A percentile compares a stretch with the other conserved stretches of the same genome.
These are phyloP conservation scores for Diaporthe vexans DNA, from an alignment of 2,329 filamentous ascomycete genomes.

Conservation along the genomic window DNA sequence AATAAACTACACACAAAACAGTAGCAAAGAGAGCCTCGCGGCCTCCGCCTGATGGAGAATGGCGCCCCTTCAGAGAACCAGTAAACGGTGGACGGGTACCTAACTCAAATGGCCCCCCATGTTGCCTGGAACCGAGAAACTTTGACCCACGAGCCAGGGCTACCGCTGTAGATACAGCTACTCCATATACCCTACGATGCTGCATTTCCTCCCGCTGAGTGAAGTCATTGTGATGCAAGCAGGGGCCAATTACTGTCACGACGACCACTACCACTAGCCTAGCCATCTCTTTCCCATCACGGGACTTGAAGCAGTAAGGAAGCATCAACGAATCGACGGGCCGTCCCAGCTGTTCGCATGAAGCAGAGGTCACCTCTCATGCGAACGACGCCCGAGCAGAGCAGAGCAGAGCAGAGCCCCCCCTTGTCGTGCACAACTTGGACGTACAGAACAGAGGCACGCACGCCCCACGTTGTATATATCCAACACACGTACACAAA, in stretches of 20 bases:
- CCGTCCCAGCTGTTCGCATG: slow-evolving; percentile 18
- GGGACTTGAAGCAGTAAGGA: not conserved
- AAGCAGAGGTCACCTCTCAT: not conserved
- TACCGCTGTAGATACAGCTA: slow-evolving; percentile 8
- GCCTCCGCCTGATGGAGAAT: slow-evolving; percentile 1
- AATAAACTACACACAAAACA: not conserved
- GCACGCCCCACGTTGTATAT: not conserved
- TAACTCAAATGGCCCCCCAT: not conserved
- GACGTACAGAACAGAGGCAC: too few species aligned
- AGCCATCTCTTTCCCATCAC: not conserved
- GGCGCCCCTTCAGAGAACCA: not conserved
- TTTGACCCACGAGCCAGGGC: not conserved
- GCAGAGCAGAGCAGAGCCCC: not conserved
- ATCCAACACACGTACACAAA: not conserved
- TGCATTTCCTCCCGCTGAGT: not conserved
- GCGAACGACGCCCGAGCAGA: not conserved
- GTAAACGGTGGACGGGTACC: not conserved
- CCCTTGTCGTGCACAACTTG: too few species aligned
- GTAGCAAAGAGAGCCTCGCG: not conserved
- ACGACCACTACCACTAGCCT: not conserved
- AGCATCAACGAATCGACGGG: slow-evolving; percentile 14
- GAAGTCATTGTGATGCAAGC: slow-evolving; percentile 15
- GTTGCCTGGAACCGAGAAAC: not conserved
- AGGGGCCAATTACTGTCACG: not conserved
- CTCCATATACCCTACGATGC: not conserved